Evolutionary conservation across 306 rosid genomes (phyloP), one percentile per base, ranked within the genome.

Genomic region (Phaseolus lunatus): DNA sequence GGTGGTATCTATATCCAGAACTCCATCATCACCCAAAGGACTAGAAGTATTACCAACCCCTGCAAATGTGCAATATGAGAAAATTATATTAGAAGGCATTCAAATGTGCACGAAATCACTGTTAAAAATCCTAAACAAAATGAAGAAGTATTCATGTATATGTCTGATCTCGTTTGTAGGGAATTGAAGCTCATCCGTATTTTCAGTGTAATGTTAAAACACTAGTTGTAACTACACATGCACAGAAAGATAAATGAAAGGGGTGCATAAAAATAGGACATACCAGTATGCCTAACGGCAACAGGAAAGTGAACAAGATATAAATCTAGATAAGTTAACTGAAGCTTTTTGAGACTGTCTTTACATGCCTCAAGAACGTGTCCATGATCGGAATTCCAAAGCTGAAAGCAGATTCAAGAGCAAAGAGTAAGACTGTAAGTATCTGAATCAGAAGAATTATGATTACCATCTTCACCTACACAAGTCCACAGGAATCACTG

Each of bases 371-470:
- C 97, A 62, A 79, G 64, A 53, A 92, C 98, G 19, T 90, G 95
- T 50, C 97, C 97, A 67, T 95, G 98, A 84, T 95, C 98, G 41
- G 96, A 95, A 85, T 95, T 95, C 98, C 98, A 92, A 67, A 95
- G 96, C 97, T 92, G 90, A 86, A 88, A 63, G 58, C 39, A 78
- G 9, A 76, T 78, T 69, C 43, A 64, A 77, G 57, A 19, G 41
- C 54, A 53, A 82, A 63, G 27, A 52, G 23, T 63, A 73, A 75
- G 29, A 35, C 5, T 45, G 48, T 83, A 66, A 79, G 24, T 44
- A 63, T 72, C 54, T 5, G 24, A 73, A 22, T 53, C 73, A 22
- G 43, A 65, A 23, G 13, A 31, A 31, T 62, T 22, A 50, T 56
- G n/a, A 49, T 27, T 39, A n/a, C 5, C 23, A 72, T 11, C 31